Conservation (phyloP, 1,139 yeast species). For the Scheffersomyces stambukii region DNA sequence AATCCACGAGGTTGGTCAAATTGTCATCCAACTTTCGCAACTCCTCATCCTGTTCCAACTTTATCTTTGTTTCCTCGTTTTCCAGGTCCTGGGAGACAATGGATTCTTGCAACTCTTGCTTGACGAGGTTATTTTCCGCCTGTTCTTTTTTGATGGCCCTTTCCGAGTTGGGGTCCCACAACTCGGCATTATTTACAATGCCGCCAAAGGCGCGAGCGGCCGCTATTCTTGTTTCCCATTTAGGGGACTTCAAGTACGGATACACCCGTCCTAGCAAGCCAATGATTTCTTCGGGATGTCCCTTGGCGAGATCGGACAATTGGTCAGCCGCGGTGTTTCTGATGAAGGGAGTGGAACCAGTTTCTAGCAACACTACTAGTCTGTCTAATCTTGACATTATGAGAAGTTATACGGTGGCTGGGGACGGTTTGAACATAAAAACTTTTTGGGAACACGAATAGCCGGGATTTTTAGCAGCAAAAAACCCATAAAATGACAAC, state of each 20-base stretch:
- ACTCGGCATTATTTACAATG: constrained; percentile 69
- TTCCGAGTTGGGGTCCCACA: constrained; percentile 81
- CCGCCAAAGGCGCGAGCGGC: constrained; percentile 97
- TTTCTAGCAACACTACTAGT: constrained; percentile 76
- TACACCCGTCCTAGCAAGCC: constrained; percentile 83
- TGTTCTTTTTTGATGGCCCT: constrained; percentile 20
- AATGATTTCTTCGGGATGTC: constrained; percentile 90
- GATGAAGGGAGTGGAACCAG: constrained; percentile 92
- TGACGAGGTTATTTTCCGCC: constrained; percentile 16
- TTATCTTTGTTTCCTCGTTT: constrained; percentile 22
- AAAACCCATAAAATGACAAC: too few species aligned
- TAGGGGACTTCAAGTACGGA: constrained; percentile 75
- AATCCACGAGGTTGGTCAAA: constrained; percentile 47
- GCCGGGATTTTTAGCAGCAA: too few species aligned
- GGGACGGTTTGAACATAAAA: too few species aligned
- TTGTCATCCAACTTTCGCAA: constrained; percentile 45
- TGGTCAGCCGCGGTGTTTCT: constrained; percentile 98
- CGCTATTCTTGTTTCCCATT: constrained; percentile 96
- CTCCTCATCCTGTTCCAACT: constrained; percentile 43
- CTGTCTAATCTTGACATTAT: constrained; percentile 58
- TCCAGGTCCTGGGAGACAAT: constrained; percentile 3
- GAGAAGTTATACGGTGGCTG: too few species aligned
- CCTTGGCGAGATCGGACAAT: constrained; percentile 86
- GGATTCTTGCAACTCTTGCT: constrained; percentile 23
- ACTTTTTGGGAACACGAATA: too few species aligned